A percentile compares a stretch with the other conserved stretches of the same genome.
Evolutionary conservation across 2,329 filamentous ascomycete genomes (phyloP).

Genomic region (Davidsoniella australis): DNA sequence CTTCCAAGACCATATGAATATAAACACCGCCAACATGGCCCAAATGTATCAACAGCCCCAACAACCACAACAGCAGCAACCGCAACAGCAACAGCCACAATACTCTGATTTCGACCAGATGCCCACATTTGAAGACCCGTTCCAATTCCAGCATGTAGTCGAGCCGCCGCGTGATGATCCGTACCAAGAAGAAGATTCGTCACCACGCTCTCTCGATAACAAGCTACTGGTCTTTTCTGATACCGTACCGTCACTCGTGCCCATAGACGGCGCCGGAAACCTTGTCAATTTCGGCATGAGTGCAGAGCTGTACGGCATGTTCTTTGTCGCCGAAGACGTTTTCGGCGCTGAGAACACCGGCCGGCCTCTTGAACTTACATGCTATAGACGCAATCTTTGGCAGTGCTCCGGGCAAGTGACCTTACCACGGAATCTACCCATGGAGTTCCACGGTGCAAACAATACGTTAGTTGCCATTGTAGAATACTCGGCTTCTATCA

Average conservation of each 20-base stretch:
- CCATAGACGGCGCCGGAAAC: slow-evolving; percentile 49
- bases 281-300: slow-evolving; percentile 48
- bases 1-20: neutral
- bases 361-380: slow-evolving; percentile 67
- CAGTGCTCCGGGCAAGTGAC: slow-evolving; percentile 82
- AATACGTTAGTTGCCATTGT: slow-evolving; percentile 49
- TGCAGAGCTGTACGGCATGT: slow-evolving; percentile 74
- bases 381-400: slow-evolving; percentile 87
- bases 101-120: slow-evolving; percentile 6
- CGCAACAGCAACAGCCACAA: neutral
- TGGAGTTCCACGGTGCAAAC: slow-evolving; percentile 7
- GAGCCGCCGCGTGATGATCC: slow-evolving; percentile 19
- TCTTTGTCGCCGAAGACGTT: slow-evolving; percentile 70
- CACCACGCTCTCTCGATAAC: slow-evolving; percentile 42
- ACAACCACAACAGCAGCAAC: neutral
- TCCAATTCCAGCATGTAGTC: slow-evolving; percentile 38
- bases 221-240: slow-evolving; percentile 61
- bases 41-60: neutral
- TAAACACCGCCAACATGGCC: neutral
- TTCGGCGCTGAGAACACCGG: slow-evolving; percentile 43
- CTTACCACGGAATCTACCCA: slow-evolving; percentile 22
- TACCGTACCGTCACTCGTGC: slow-evolving; percentile 39
- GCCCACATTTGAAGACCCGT: slow-evolving; percentile 43
- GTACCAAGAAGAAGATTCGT: slow-evolving; percentile 25
- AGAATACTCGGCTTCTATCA: slow-evolving; percentile 65